phyloP scores from a whole-genome alignment of 805 yeast genomes.

The Barnettozyma botsteinii region DNA sequence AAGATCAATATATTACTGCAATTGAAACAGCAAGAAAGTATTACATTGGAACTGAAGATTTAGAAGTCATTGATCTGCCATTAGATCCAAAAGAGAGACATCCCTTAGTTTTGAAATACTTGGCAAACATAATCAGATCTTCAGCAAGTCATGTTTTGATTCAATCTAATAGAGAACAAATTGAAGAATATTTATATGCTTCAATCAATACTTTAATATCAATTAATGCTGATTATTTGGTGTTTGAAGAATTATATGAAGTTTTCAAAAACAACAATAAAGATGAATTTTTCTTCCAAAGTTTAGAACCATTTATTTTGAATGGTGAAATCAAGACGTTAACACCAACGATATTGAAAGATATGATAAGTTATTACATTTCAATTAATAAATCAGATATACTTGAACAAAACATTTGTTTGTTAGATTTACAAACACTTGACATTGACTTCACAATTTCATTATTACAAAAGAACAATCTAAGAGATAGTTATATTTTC shows the following conservation, averaged over 20 bases:
- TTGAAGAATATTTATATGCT: conserved; percentile 29
- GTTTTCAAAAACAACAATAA: conserved; percentile 28
- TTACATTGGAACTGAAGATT: conserved; percentile 39
- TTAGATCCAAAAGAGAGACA: conserved; percentile 38
- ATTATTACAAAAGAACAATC: conserved; percentile 48
- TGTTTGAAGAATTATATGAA: conserved; percentile 43
- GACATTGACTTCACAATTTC: conserved; percentile 74
- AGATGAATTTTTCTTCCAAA: conserved; percentile 40
- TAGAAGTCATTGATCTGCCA: conserved; percentile 56
- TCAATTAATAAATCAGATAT: conserved; percentile 35
- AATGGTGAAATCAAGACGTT: conserved; percentile 40
- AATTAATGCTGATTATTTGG: conserved; percentile 29
- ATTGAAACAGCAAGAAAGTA: conserved; percentile 48
- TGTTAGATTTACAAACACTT: conserved; percentile 57
- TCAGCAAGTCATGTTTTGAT: conserved; percentile 23
- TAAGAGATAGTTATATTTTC: conserved; percentile 60
- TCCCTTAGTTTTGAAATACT: conserved; percentile 41
- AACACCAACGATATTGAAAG: conserved; percentile 60
- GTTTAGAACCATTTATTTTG: conserved; percentile 47
- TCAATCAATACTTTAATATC: conserved; percentile 38
- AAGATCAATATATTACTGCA: conserved; percentile 48
- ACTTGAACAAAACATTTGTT: conserved; percentile 65
- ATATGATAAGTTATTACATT: conserved; percentile 50
- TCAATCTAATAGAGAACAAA: conserved; percentile 18
- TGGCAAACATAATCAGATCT: conserved; percentile 47